Evolutionary conservation across 2,329 filamentous ascomycete genomes (phyloP), one percentile per base, ranked within the genome.

Genomic region (Metarhizium humberi): DNA sequence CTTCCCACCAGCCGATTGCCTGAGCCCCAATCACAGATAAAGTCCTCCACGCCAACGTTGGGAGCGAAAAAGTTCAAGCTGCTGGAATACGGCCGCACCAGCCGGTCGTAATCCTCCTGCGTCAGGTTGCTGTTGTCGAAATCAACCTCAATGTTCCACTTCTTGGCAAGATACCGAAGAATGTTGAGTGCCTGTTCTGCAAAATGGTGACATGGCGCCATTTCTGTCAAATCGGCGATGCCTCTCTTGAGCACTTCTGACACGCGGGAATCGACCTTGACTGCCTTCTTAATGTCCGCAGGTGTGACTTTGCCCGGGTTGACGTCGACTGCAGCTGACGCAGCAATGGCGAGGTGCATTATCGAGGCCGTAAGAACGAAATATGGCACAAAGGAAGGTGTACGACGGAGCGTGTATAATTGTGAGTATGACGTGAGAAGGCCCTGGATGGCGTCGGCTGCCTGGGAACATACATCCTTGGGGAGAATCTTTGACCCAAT

Each of bases 381-480:
- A 57, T 83, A 83, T 0, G 80, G 80, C 1, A 84, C 80, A 59
- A 84, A 84, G 0, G 80, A 81, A 1, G 80, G 80, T 11, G 80
- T 84, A 14, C 79, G 70, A n/a, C 75, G 73, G 16, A 84, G 66
- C 0, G 80, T 82, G 60, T 83, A 84, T 0, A 83, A 70, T 53
- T 79, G 78, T 3, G 80, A 78, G 60, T 84, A 83, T 2, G 80
- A 83, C 8, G 72, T 73, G 2, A 80, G 63, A 3, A 84, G 72
- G 1, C 77, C 75, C 58, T 81, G 79, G 18, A 84, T 83, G 32
- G 80, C 80, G 57, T 82, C 79, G 34, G 80, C 80, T 1, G 80
- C 80, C 60, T 83, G 79, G 2, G 77, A 77, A 67, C 86, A 89
- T 16, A 87, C 80, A 58, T 87, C 83, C 43, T 80, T 78, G 7